Evolutionary conservation across 805 yeast species (phyloP).

Genomic region (Ascoidea rubescens): DNA sequence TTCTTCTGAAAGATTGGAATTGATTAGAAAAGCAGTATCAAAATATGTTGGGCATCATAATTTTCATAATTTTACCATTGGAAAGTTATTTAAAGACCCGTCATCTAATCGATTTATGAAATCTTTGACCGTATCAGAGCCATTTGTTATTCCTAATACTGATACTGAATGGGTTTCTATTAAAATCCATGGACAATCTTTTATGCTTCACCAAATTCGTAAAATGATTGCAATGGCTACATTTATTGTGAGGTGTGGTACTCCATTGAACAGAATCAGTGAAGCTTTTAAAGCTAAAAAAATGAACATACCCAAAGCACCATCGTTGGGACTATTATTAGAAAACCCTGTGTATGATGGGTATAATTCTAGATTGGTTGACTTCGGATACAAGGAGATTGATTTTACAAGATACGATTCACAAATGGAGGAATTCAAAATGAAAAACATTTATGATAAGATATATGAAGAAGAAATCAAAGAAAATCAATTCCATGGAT

Average conservation of each 20-base stretch:
- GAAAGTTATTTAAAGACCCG: slow-evolving; percentile 73
- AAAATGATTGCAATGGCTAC: slow-evolving; percentile 97
- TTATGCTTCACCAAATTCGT: slow-evolving; percentile 95
- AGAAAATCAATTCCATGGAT: slow-evolving; percentile 82
- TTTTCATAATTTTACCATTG: slow-evolving; percentile 79
- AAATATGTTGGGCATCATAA: slow-evolving; percentile 80
- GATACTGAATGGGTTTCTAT: slow-evolving; percentile 93
- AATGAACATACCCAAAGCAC: slow-evolving; percentile 92
- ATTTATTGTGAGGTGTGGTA: slow-evolving; percentile 71
- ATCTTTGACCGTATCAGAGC: slow-evolving; percentile 64
- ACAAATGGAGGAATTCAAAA: slow-evolving; percentile 77
- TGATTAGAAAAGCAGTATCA: slow-evolving; percentile 55
- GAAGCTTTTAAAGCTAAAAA: slow-evolving; percentile 66
- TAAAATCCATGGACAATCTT: slow-evolving; percentile 95
- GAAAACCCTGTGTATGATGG: slow-evolving; percentile 89
- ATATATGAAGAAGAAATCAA: slow-evolving; percentile 81
- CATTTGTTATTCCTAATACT: slow-evolving; percentile 80
- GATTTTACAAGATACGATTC: slow-evolving; percentile 50
- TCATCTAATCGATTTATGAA: slow-evolving; percentile 80
- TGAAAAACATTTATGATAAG: slow-evolving; percentile 79
- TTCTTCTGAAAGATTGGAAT: slow-evolving; percentile 42
- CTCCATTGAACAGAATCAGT: slow-evolving; percentile 60
- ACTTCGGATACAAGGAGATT: slow-evolving; percentile 66
- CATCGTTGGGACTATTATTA: slow-evolving; percentile 81
- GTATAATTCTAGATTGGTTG: slow-evolving; percentile 56